A percentile compares a stretch with the other conserved stretches of the same genome.
Evolutionary conservation across 1,139 yeast species (phyloP).

Genomic region (Hanseniaspora sp.): DNA sequence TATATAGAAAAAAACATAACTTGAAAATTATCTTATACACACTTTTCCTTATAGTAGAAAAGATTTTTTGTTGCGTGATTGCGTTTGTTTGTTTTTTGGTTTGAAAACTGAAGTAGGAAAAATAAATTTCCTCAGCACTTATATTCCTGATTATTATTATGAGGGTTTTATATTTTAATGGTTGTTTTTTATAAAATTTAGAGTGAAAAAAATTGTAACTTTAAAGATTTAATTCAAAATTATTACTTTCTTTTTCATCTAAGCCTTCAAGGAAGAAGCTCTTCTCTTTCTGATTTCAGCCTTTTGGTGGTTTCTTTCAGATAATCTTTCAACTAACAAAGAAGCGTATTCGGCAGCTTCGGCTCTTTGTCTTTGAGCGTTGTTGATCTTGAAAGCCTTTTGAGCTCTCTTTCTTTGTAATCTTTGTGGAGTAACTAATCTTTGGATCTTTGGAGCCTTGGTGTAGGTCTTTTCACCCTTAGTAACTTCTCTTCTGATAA

Average conservation of each 20-base stretch:
- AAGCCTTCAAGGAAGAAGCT: conserved; percentile 95
- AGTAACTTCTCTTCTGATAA: conserved; percentile 94
- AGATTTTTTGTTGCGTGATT: not conserved
- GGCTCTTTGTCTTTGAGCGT: conserved; percentile 98
- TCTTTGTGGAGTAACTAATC: conserved; percentile 98
- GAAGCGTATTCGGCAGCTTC: conserved; percentile 99
- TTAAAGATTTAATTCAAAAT: not conserved
- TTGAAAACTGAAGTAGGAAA: not conserved
- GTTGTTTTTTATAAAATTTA: not conserved
- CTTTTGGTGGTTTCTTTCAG: conserved; percentile 96
- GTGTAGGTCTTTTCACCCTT: conserved; percentile 98
- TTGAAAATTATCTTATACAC: not conserved
- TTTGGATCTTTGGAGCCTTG: conserved; percentile 99
- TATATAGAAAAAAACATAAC: no score
- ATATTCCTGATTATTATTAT: not conserved
- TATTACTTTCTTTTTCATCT: conserved; percentile 25
- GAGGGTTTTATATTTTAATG: not conserved
- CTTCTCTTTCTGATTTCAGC: conserved; percentile 99
- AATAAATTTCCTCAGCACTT: not conserved
- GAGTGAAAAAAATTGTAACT: not conserved
- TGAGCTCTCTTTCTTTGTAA: conserved; percentile 99
- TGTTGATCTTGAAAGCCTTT: conserved; percentile 84
- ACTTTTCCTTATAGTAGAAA: not conserved
- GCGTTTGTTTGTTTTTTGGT: no score
- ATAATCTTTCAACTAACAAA: conserved; percentile 94